phyloP scores from a whole-genome alignment of 768 basidiomycete genomes.

The Mycena haematopus region DNA sequence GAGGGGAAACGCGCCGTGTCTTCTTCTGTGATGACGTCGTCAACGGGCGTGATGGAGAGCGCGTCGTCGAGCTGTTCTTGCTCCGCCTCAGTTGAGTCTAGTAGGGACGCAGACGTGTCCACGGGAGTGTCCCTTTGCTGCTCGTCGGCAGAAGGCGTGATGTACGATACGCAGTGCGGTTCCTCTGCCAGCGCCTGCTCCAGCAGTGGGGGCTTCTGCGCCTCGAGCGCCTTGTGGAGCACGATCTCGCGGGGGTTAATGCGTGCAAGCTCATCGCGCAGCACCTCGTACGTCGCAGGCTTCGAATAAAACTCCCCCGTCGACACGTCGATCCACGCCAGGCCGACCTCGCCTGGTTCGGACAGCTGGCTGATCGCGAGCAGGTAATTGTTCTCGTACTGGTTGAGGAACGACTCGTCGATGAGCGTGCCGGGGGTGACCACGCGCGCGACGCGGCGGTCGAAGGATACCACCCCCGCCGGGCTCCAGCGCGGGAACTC shows the following conservation, averaged over 20 bases:
- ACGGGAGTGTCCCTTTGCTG: background rate
- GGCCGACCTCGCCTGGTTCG: conserved; percentile 48
- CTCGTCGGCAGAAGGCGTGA: conserved; percentile 28
- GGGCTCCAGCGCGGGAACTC: conserved; percentile 70
- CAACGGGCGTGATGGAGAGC: conserved; percentile 21
- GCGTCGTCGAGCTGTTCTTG: background rate
- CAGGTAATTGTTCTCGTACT: conserved; percentile 89
- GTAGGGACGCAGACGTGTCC: background rate
- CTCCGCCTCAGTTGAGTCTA: background rate
- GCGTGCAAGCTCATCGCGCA: conserved; percentile 84
- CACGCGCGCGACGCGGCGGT: conserved; percentile 83
- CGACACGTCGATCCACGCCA: conserved; percentile 95
- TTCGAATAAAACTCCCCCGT: conserved; percentile 94
- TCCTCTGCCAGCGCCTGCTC: conserved; percentile 59
- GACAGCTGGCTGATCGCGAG: conserved; percentile 58
- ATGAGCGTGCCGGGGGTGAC: conserved; percentile 95
- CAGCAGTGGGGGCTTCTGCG: conserved; percentile 51
- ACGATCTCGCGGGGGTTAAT: conserved; percentile 87
- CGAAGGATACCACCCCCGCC: conserved; percentile 65
- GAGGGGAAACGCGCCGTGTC: conserved; percentile 14
- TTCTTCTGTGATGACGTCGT: conserved; percentile 21
- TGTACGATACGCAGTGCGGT: conserved; percentile 59
- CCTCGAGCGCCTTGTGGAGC: conserved; percentile 52
- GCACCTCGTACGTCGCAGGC: conserved; percentile 50
- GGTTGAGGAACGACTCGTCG: conserved; percentile 87